Conservation (phyloP, 768 basidiomycete genomes). For the Ramaria sp. region DNA sequence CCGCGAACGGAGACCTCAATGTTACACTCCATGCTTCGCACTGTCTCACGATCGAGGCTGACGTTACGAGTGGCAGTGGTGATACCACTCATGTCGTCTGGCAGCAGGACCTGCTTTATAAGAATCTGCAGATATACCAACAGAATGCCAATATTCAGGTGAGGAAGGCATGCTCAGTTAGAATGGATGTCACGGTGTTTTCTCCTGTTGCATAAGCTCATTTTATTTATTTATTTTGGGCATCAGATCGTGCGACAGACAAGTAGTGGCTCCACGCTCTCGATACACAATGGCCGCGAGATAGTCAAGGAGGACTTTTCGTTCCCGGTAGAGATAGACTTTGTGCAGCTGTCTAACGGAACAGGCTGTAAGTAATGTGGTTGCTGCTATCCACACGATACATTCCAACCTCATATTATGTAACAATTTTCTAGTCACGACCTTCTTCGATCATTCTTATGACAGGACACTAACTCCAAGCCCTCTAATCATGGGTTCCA, state of each 20-base stretch:
- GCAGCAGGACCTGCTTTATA: conserved; percentile 46
- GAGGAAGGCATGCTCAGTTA: too few species aligned
- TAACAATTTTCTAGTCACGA: conserved; percentile 27
- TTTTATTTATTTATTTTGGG: too few species aligned
- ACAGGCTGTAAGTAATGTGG: conserved; percentile 19
- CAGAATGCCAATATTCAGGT: conserved; percentile 30
- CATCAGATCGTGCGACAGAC: conserved; percentile 43
- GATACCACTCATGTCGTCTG: conserved; percentile 42
- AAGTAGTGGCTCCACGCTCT: conserved; percentile 33
- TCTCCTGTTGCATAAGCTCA: too few species aligned
- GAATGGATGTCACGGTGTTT: too few species aligned
- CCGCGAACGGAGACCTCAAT: conserved; percentile 40
- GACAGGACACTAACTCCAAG: conserved; percentile 43
- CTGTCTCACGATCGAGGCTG: conserved; percentile 46
- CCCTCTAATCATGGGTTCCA: conserved; percentile 47
- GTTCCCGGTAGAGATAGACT: conserved; percentile 40
- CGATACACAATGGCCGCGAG: conserved; percentile 38
- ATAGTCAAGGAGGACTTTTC: conserved; percentile 38
- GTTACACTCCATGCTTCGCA: conserved; percentile 51
- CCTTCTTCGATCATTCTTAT: conserved; percentile 58
- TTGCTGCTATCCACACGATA: not conserved
- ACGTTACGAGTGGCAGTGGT: conserved; percentile 54
- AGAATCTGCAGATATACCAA: conserved; percentile 52
- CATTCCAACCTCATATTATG: too few species aligned
- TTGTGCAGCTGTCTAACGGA: conserved; percentile 23